These are phyloP conservation scores for Pezicula rhizophila DNA, from an alignment of 2,329 filamentous ascomycete genomes.

Conservation along the genomic window DNA sequence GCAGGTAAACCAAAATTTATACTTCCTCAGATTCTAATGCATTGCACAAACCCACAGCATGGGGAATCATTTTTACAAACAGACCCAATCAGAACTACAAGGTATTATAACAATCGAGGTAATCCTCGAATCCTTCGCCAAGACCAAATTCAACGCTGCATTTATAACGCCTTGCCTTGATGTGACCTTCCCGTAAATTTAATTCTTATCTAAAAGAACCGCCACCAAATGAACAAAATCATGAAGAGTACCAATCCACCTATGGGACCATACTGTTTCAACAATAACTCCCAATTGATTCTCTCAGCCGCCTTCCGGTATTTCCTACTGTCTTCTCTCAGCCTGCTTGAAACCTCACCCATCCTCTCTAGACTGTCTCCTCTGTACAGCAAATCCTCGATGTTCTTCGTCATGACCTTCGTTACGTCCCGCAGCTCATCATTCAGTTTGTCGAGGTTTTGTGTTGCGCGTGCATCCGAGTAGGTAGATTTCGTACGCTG, in stretches of 20 bases:
- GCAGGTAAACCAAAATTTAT: too few species aligned
- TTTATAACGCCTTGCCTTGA: too few species aligned
- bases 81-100: too few species aligned
- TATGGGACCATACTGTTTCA: conserved; percentile 96
- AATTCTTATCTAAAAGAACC: conserved; percentile 64
- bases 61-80: too few species aligned
- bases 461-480: conserved; percentile 81
- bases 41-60: too few species aligned
- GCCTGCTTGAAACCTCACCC: conserved; percentile 84
- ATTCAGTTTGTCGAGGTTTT: conserved; percentile 92
- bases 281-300: conserved; percentile 95
- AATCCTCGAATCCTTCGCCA: too few species aligned
- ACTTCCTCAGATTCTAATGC: too few species aligned
- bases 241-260: conserved; percentile 76
- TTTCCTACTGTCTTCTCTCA: conserved; percentile 90
- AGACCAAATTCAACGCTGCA: too few species aligned
- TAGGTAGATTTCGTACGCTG: conserved; percentile 88
- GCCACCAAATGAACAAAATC: conserved; percentile 82
- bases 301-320: conserved; percentile 87
- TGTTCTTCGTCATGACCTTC: conserved; percentile 99
- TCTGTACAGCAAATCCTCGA: conserved; percentile 92
- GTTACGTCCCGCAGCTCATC: conserved; percentile 97
- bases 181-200: too few species aligned
- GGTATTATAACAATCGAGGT: too few species aligned
- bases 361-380: conserved; percentile 93